Percentiles rank a stretch among this genome's conserved stretches.
Evolutionary conservation across 257 asterid species (phyloP).

Genomic region (Eucommia ulmoides): DNA sequence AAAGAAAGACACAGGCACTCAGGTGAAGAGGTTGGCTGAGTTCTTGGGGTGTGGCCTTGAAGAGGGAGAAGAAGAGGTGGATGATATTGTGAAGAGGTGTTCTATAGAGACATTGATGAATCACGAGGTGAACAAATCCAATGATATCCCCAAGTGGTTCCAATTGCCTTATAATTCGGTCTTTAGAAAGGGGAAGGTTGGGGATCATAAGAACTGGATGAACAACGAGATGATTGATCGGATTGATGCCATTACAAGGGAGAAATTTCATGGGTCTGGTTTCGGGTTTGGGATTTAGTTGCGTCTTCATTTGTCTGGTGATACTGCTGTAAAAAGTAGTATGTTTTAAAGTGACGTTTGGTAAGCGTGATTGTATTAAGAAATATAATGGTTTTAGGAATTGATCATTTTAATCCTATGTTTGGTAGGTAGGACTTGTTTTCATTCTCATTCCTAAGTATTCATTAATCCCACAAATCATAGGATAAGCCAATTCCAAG

Average conservation of each 20-base stretch:
- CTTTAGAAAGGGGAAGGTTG: constrained; percentile 39
- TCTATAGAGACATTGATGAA: constrained; percentile 5
- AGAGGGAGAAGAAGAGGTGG: constrained; percentile 4
- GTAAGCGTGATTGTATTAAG: no score
- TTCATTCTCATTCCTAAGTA: no score
- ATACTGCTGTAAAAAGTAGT: no score
- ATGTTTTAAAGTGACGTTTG: no score
- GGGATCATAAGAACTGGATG: constrained; percentile 28
- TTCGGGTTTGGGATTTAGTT: constrained; percentile 31
- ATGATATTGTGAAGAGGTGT: constrained; percentile 6
- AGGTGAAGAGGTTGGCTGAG: constrained; percentile 6
- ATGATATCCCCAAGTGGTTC: constrained; percentile 9
- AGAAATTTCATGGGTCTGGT: constrained; percentile 25
- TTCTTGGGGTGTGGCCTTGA: constrained; percentile 7
- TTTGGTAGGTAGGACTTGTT: no score
- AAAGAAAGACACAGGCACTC: no score
- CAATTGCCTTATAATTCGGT: constrained; percentile 35
- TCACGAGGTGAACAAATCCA: constrained; percentile 7
- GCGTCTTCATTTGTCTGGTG: no score
- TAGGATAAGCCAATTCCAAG: no score
- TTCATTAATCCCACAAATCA: no score
- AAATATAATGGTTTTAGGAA: no score
- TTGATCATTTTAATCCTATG: no score
- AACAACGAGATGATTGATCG: constrained; percentile 19
- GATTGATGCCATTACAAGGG: constrained; percentile 31